These are phyloP conservation scores for Colletotrichum tropicicola DNA, from an alignment of 2,329 filamentous ascomycete species.

Conservation along the genomic window DNA sequence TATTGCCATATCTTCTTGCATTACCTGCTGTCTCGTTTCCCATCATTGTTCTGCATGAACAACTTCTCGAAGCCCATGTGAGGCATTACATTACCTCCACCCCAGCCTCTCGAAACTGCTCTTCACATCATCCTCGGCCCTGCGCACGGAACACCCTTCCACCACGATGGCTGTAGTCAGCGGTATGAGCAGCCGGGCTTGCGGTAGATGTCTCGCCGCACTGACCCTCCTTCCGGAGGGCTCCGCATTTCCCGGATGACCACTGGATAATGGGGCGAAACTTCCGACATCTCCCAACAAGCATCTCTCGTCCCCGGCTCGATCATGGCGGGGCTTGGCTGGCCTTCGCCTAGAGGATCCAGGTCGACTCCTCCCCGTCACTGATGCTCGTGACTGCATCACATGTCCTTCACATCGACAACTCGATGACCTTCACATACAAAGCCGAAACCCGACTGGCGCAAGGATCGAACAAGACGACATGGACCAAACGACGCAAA, in stretches of 20 bases:
- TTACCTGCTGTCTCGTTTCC: background rate
- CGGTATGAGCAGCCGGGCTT: background rate
- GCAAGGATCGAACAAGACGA: too few relatives aligned
- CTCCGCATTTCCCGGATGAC: constrained; percentile 9
- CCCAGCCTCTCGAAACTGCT: too few relatives aligned
- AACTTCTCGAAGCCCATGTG: too few relatives aligned
- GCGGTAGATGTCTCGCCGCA: background rate
- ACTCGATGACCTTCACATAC: too few relatives aligned
- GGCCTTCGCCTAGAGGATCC: too few relatives aligned
- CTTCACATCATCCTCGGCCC: background rate
- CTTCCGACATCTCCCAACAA: background rate
- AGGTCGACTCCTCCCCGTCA: too few relatives aligned
- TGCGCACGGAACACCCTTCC: background rate
- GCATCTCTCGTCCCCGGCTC: background rate
- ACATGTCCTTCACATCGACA: too few relatives aligned
- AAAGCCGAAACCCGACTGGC: too few relatives aligned
- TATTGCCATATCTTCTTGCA: background rate
- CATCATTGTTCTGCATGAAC: too few relatives aligned
- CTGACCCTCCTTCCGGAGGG: background rate
- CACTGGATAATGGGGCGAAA: background rate
- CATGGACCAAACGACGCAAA: background rate
- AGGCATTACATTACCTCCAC: background rate
- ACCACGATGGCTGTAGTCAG: constrained; percentile 8
- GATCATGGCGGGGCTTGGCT: too few relatives aligned
- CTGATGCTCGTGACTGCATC: too few relatives aligned